These are phyloP conservation scores for Tetrahymena elliotti DNA, from an alignment of 73 alveolate species.

Conservation along the genomic window DNA sequence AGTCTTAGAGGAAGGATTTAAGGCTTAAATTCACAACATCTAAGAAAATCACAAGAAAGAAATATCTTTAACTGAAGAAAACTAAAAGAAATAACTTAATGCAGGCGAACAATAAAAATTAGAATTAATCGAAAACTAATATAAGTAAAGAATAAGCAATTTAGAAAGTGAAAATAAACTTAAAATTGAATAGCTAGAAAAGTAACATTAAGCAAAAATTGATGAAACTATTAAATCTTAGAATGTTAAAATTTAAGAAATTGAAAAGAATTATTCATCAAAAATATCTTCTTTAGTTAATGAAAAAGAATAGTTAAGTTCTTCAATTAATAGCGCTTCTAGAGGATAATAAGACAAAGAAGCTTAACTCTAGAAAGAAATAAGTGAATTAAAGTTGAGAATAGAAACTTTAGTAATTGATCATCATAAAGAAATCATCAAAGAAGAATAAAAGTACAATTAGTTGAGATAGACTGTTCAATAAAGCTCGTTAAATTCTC, in stretches of 20 bases:
- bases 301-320: neutral
- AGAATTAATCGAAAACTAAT: neutral
- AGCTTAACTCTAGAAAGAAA: neutral
- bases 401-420: neutral
- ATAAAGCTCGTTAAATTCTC: neutral
- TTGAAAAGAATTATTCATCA: neutral
- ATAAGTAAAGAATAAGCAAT: neutral
- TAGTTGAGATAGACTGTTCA: neutral
- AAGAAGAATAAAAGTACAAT: neutral
- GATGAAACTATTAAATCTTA: neutral
- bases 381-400: neutral
- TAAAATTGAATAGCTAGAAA: neutral
- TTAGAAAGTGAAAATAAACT: neutral
- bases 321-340: neutral
- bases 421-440: neutral
- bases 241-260: neutral
- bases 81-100: neutral
- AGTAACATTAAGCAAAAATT: neutral
- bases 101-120: neutral
- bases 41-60: neutral
- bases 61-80: neutral
- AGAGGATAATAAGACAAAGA: neutral
- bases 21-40: neutral
- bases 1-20: neutral
- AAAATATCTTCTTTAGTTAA: neutral